phyloP scores from a whole-genome alignment of 73 alveolate species.

The Stentor roeselii region DNA sequence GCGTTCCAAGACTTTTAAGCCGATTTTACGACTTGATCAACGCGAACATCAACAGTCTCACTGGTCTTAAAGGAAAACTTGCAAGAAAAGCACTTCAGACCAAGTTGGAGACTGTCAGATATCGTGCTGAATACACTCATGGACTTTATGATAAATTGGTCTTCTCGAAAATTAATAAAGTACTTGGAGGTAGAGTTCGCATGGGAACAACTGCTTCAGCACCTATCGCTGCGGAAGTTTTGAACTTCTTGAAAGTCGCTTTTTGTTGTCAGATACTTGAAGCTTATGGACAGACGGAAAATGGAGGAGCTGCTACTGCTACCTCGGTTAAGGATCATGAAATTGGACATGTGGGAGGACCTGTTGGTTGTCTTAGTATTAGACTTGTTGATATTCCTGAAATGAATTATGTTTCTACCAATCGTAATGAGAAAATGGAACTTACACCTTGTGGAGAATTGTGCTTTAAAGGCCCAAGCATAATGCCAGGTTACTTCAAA shows the following conservation, averaged over 20 bases:
- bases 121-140: slow-evolving; percentile 52
- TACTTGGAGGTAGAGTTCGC: slow-evolving; percentile 85
- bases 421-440: slow-evolving; percentile 53
- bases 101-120: slow-evolving; percentile 45
- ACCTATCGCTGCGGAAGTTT: slow-evolving; percentile 81
- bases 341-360: slow-evolving; percentile 88
- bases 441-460: slow-evolving; percentile 87
- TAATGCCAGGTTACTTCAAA: slow-evolving; percentile 73
- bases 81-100: slow-evolving; percentile 68
- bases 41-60: slow-evolving; percentile 47
- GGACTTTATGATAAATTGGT: slow-evolving; percentile 71
- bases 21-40: slow-evolving; percentile 82
- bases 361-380: slow-evolving; percentile 64
- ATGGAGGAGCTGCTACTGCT: background rate
- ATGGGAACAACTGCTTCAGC: slow-evolving; percentile 81
- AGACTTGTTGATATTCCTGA: slow-evolving; percentile 92
- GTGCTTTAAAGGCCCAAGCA: slow-evolving; percentile 77
- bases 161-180: slow-evolving; percentile 65
- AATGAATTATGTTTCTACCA: slow-evolving; percentile 71
- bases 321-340: background rate
- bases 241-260: slow-evolving; percentile 66
- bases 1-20: slow-evolving; percentile 90
- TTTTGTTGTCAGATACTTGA: slow-evolving; percentile 69
- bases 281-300: slow-evolving; percentile 76
- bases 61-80: slow-evolving; percentile 62